Percentiles rank a stretch among this genome's conserved stretches.
These are phyloP conservation scores for Pyrus communis DNA, from an alignment of 306 rosid species.

Conservation along the genomic window DNA sequence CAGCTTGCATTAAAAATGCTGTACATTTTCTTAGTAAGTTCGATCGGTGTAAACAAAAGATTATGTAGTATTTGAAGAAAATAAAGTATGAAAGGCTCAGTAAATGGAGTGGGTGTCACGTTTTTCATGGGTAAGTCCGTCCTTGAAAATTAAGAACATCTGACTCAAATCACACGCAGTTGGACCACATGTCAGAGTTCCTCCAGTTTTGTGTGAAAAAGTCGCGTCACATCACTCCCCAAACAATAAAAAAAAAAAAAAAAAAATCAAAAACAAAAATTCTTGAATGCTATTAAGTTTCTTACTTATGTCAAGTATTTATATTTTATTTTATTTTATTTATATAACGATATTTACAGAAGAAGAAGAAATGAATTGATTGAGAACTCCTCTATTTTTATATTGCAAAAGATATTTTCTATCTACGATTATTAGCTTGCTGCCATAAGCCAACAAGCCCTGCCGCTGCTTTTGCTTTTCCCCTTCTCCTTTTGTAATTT, in stretches of 20 bases:
- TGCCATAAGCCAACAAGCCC: not conserved
- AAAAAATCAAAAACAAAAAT: not conserved
- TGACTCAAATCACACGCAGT: not conserved
- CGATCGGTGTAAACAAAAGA: too few species aligned
- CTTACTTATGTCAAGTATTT: too few species aligned
- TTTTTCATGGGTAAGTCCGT: not conserved
- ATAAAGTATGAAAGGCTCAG: not conserved
- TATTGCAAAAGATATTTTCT: not conserved
- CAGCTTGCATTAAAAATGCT: too few species aligned
- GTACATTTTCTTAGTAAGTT: too few species aligned
- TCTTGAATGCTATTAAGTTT: not conserved
- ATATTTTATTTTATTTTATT: too few species aligned
- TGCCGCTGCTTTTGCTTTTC: not conserved
- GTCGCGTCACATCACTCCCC: slow-evolving; percentile 27
- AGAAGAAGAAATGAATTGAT: too few species aligned
- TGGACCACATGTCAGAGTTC: not conserved
- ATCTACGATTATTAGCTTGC: not conserved
- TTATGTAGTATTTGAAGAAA: not conserved
- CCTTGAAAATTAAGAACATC: not conserved
- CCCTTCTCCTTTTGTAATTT: not conserved
- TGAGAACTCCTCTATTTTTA: too few species aligned
- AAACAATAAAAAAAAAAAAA: not conserved
- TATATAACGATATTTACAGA: too few species aligned
- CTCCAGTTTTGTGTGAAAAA: not conserved
- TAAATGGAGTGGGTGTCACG: not conserved